Percentiles rank a stretch among this genome's conserved stretches.
Evolutionary conservation across 2,329 filamentous ascomycete genomes (phyloP).

Genomic region (Talaromyces sp.): DNA sequence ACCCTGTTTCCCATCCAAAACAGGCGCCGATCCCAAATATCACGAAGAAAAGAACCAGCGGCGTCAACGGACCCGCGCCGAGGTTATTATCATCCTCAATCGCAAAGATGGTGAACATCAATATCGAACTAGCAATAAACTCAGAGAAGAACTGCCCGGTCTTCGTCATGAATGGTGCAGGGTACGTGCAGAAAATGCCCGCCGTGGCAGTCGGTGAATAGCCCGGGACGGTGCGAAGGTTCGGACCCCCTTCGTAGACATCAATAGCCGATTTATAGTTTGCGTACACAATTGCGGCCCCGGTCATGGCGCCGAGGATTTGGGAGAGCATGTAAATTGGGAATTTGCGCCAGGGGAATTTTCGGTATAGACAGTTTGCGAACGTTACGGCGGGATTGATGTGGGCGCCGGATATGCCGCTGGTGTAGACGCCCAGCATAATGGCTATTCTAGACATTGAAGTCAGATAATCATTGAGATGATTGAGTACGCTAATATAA

Average conservation of each 20-base stretch:
- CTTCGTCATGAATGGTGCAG: slow-evolving; percentile 58
- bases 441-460: slow-evolving; percentile 54
- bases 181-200: slow-evolving; percentile 71
- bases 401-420: slow-evolving; percentile 61
- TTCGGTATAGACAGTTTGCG: slow-evolving; percentile 65
- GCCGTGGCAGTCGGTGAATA: slow-evolving; percentile 59
- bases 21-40: slow-evolving; percentile 71
- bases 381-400: slow-evolving; percentile 70
- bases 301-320: slow-evolving; percentile 64
- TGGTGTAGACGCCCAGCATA: slow-evolving; percentile 64
- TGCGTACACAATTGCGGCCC: slow-evolving; percentile 58
- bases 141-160: slow-evolving; percentile 69
- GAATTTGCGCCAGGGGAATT: slow-evolving; percentile 66
- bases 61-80: slow-evolving; percentile 57
- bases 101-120: slow-evolving; percentile 71
- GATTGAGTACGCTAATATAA: neutral
- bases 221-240: slow-evolving; percentile 60
- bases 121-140: slow-evolving; percentile 63
- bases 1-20: slow-evolving; percentile 74
- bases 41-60: slow-evolving; percentile 65
- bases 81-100: slow-evolving; percentile 51
- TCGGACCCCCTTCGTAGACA: slow-evolving; percentile 55
- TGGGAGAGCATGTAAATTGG: slow-evolving; percentile 66
- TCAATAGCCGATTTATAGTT: slow-evolving; percentile 66
- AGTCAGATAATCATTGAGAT: neutral